A percentile compares a stretch with the other conserved stretches of the same genome.
Evolutionary conservation across 1,284 basidiomycete genomes (phyloP).

Genomic region (Ustilago shanxiensis): DNA sequence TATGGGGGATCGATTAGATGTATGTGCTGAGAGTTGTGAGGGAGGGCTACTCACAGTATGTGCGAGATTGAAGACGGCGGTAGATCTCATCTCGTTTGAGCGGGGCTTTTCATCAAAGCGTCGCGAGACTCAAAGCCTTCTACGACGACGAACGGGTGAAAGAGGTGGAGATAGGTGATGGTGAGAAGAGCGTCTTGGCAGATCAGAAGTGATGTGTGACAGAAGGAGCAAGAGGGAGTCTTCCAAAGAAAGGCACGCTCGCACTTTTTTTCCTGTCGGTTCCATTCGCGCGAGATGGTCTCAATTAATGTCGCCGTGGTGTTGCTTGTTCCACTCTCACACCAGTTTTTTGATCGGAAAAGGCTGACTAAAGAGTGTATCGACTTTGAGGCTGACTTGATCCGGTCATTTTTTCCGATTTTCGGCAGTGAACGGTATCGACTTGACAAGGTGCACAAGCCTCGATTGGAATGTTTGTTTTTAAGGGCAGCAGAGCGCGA

Average conservation of each 20-base stretch:
- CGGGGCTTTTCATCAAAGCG: background rate
- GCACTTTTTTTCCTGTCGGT: conserved; percentile 3
- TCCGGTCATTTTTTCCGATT: conserved; percentile 3
- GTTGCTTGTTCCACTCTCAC: background rate
- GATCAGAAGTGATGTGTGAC: too few species aligned
- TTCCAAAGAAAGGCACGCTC: too few species aligned
- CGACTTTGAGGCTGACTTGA: background rate
- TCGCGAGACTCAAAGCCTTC: background rate
- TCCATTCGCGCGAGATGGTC: conserved; percentile 11
- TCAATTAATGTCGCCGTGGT: too few species aligned
- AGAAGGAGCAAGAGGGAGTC: too few species aligned
- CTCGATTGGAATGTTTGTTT: too few species aligned
- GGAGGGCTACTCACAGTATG: conserved; percentile 33
- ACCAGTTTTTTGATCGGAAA: background rate
- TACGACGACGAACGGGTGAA: background rate
- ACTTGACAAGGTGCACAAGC: background rate
- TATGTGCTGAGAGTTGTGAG: background rate
- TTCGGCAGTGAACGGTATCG: conserved; percentile 17
- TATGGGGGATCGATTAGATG: too few species aligned
- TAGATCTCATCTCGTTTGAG: conserved; percentile 46
- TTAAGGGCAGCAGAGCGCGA: conserved; percentile 31
- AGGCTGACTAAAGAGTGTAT: conserved; percentile 21
- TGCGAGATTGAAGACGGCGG: conserved; percentile 35
- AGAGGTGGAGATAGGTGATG: conserved; percentile 8
- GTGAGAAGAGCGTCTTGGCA: too few species aligned